Base-by-base conservation (phyloP, 768 basidiomycete species). In the Podaxis sp. region DNA sequence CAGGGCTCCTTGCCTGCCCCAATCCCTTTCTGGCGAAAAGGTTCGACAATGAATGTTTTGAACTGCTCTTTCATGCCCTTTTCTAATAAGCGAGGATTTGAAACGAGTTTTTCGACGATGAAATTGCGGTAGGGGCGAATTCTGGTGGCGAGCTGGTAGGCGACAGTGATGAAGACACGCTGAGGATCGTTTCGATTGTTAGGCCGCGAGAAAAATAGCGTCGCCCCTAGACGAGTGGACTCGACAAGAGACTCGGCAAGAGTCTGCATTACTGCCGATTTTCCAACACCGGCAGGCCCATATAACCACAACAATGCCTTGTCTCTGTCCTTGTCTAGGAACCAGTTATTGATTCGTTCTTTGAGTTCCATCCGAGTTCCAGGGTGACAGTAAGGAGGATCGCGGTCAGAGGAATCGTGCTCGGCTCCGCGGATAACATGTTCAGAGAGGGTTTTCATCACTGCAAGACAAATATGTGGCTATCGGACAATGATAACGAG, bases 271-370 rank as follows among this genome's bases (percentile, higher is more conserved):
- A 40, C 38, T 17, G 38, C 38, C 0, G 38, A 40, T 40, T 40
- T 40, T 40, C 41, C 41, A 13, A 43, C 13, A 7, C 41, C 41
- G 17, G 6, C 12, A n/a, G 15, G 17, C 41, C 61, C 61, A 29
- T 17, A 38, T 17, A 63, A 9, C 61, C 61, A 63, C 43, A 63
- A 50, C 2, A 55, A 43, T 15, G 43, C 46, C 33, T 54, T 54
- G 15, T 36, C n/a, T n/a, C 15, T 12, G n/a, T 22, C 19, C 46
- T 15, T 49, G 6, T 49, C 17, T 8, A n/a, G 8, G n/a, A 49
- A 49, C 46, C 46, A 49, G 46, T n/a, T 22, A 22, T 22, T 17
- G 17, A 49, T 49, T n/a, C 46, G 12, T 22, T 43, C 17, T n/a
- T 43, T n/a, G 41, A 43, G n/a, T 17, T 43, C 41, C 41, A 13